Base-by-base conservation (phyloP, 2,329 filamentous ascomycete species). In the Dothiorella sarmentorum region DNA sequence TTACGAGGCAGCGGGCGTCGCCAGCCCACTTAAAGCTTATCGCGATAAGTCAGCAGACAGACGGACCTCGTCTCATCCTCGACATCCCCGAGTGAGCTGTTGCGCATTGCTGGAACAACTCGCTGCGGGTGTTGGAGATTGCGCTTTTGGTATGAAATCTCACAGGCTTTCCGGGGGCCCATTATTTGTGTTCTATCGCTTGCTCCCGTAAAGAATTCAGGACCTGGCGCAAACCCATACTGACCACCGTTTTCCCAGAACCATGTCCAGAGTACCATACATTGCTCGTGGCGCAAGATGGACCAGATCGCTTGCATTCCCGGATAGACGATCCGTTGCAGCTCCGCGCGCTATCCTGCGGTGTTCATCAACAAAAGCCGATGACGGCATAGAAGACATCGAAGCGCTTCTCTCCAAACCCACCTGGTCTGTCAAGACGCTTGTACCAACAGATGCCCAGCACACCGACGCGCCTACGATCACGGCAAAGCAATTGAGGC, bases 391-490 rank as follows among this genome's bases (percentile, higher is more conserved):
- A 13, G 69, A 60, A 42, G 66, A 73, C 22, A 63, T 78, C 15
- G 69, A 76, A 18, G 60, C 70, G 29, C 69, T 78, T 29, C 84
- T 93, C 56, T 80, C 84, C 15, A 81, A 82, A 61, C 91, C 92
- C 20, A 87, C 83, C 49, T 97, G 92, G 92, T 96, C 92, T 44
- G 86, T 95, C 64, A 79, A 84, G 31, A 87, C 88, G 7, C 84
- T 96, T 4, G 79, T 94, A 0, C 84, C 87, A 68, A 61, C 70
- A 1, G 65, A 72, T 44, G 60, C 63, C 2, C 52, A 65, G 43
- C 35, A 72, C n/a, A 43, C 68, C 45, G 63, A 67, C 1, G 70
- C 61, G 59, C 65, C 66, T 51, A 69, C 38, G 56, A 81, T 95
- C 62, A 85, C 87, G 0, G 77, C 85, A 0, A 70, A 83, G 43